A percentile compares a stretch with the other conserved stretches of the same genome.
Conservation (phyloP, 257 asterid species). For the Fraxinus anomala region DNA sequence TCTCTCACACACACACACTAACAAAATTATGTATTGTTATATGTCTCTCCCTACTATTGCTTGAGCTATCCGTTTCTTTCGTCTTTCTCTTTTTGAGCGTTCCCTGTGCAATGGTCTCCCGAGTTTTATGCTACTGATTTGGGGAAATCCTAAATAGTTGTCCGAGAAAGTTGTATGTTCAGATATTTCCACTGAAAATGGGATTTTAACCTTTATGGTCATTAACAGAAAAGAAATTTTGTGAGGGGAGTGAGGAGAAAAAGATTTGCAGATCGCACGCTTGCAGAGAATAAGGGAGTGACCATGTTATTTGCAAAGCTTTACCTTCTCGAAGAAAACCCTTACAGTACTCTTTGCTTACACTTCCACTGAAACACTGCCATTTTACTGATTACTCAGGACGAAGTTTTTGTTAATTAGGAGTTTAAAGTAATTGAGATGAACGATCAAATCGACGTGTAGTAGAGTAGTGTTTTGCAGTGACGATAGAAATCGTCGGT, state of each 20-base stretch:
- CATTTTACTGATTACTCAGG: not conserved
- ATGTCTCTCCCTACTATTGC: conserved; percentile 19
- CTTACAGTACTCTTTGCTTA: not conserved
- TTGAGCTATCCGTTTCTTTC: conserved; percentile 38
- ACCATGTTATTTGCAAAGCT: not conserved
- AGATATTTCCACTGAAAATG: not conserved
- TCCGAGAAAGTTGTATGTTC: not conserved
- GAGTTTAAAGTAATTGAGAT: conserved; percentile 5
- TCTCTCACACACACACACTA: not conserved
- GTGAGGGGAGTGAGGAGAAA: not conserved
- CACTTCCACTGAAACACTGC: not conserved
- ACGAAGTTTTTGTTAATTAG: not conserved
- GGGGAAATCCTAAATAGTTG: conserved; percentile 58
- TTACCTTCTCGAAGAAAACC: not conserved
- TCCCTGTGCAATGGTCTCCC: conserved; percentile 53
- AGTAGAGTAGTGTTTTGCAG: conserved; percentile 24
- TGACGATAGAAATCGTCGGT: not conserved
- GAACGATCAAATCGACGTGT: conserved; percentile 60
- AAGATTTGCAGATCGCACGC: not conserved
- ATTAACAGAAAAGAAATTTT: not conserved
- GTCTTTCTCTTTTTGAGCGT: conserved; percentile 29
- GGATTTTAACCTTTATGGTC: not conserved
- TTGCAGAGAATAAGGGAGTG: not conserved
- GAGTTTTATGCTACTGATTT: conserved; percentile 75
- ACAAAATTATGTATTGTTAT: not conserved